Evolutionary conservation across 306 rosid species (phyloP).

Genomic region (Casuarina cunninghamiana): DNA sequence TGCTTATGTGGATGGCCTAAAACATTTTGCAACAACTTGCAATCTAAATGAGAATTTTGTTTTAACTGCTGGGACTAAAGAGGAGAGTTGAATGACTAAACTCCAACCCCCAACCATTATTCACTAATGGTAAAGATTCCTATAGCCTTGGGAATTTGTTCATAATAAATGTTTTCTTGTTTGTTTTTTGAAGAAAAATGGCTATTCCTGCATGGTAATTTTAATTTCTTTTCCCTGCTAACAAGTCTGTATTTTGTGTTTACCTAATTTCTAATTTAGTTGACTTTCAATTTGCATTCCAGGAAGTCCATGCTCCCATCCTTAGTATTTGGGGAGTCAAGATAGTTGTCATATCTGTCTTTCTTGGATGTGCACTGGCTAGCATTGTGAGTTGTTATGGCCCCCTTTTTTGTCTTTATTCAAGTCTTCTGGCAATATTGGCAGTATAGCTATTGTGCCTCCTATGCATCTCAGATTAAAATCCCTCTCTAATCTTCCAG

Average conservation of each 20-base stretch:
- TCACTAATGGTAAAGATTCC: too few species aligned
- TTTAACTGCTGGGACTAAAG: not conserved
- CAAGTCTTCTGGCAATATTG: constrained; percentile 2
- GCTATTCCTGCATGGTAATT: not conserved
- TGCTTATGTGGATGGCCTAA: not conserved
- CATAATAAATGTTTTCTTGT: not conserved
- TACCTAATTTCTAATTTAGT: constrained; percentile 20
- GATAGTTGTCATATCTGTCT: constrained; percentile 69
- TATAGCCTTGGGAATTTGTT: not conserved
- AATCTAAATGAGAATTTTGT: not conserved
- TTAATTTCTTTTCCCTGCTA: not conserved
- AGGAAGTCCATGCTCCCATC: constrained; percentile 97
- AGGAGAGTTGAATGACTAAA: not conserved
- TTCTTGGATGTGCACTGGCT: constrained; percentile 75
- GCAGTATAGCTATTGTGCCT: constrained; percentile 27
- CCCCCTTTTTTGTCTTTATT: not conserved
- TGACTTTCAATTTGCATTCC: constrained; percentile 32
- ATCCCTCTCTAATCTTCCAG: constrained; percentile 38
- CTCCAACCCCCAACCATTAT: too few species aligned
- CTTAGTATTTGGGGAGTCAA: constrained; percentile 89
- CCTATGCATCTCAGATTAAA: constrained; percentile 8
- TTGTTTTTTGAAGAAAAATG: not conserved
- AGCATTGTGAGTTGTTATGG: constrained; percentile 76
- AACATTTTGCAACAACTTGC: not conserved
- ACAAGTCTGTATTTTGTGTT: not conserved